Percentiles rank a stretch among this genome's conserved stretches.
phyloP scores from a whole-genome alignment of 306 rosid species.

The Lathyrus tuberosus region DNA sequence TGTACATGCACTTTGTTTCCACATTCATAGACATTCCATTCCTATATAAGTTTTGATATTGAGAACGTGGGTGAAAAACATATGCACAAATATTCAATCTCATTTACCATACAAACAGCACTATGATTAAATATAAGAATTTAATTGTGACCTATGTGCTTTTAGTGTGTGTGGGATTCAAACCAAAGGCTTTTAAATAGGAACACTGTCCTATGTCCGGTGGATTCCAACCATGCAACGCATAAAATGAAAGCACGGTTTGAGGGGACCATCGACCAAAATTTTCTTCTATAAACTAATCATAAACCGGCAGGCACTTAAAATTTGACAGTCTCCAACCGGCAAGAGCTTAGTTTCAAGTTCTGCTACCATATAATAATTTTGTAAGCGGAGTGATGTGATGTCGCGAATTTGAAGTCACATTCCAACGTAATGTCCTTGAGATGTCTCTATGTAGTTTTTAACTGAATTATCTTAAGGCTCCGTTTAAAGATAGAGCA shows the following conservation, averaged over 20 bases:
- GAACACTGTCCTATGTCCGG: slow-evolving; percentile 22
- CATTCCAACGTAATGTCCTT: too few relatives aligned
- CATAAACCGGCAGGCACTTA: neutral
- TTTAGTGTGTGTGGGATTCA: neutral
- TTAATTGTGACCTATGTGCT: neutral
- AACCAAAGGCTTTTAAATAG: neutral
- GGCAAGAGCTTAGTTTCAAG: too few relatives aligned
- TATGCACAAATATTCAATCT: slow-evolving; percentile 2
- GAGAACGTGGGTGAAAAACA: slow-evolving; percentile 34
- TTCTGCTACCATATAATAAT: neutral
- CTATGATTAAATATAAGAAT: slow-evolving; percentile 14
- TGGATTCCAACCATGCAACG: slow-evolving; percentile 45
- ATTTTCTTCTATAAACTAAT: neutral
- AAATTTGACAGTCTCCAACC: too few relatives aligned
- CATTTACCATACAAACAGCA: neutral
- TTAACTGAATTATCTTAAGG: too few relatives aligned
- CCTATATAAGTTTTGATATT: slow-evolving; percentile 10
- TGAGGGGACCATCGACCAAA: slow-evolving; percentile 2
- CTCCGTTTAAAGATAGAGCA: too few relatives aligned
- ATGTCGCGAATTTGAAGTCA: too few relatives aligned
- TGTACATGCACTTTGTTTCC: slow-evolving; percentile 6
- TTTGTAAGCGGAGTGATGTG: neutral
- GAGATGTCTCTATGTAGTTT: too few relatives aligned
- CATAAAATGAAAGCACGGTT: slow-evolving; percentile 9
- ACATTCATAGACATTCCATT: slow-evolving; percentile 21